phyloP scores from a whole-genome alignment of 768 basidiomycete species.

The Mycena epipterygia region DNA sequence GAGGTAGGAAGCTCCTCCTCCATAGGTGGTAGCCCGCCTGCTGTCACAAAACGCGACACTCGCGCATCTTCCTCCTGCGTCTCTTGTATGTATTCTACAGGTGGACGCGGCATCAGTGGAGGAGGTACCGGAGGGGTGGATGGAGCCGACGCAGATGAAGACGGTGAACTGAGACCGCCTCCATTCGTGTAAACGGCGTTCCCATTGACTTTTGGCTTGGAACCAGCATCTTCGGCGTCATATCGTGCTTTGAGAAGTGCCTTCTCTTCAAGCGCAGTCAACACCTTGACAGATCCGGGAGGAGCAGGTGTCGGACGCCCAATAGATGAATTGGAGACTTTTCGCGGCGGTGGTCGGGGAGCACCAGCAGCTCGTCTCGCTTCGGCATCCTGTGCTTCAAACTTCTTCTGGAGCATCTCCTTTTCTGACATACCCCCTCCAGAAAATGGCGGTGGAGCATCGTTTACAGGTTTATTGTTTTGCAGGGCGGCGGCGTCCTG shows the following conservation, averaged over 20 bases:
- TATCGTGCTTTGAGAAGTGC: conserved; percentile 75
- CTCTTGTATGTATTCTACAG: conserved; percentile 84
- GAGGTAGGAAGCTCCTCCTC: conserved; percentile 37
- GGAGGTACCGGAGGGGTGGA: conserved; percentile 64
- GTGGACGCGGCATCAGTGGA: conserved; percentile 82
- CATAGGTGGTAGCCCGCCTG: conserved; percentile 45
- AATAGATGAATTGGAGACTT: conserved; percentile 33
- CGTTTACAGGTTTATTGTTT: conserved; percentile 39
- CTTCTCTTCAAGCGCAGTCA: conserved; percentile 88
- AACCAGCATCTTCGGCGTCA: conserved; percentile 63
- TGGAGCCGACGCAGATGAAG: conserved; percentile 34
- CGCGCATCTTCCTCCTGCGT: conserved; percentile 82
- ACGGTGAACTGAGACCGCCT: conserved; percentile 33
- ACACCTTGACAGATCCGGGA: conserved; percentile 45
- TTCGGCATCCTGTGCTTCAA: conserved; percentile 67
- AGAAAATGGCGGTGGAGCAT: conserved; percentile 42
- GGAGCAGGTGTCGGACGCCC: conserved; percentile 52
- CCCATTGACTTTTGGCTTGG: conserved; percentile 44
- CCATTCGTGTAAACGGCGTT: conserved; percentile 36
- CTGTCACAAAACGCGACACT: conserved; percentile 57
- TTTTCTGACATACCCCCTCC: conserved; percentile 62
- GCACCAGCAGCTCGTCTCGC: conserved; percentile 43
- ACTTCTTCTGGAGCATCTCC: conserved; percentile 66
- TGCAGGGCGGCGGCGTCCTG: conserved; percentile 67
- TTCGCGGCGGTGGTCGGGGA: conserved; percentile 37